Evolutionary conservation across 257 asterid genomes (phyloP), one percentile per base, ranked within the genome.

Genomic region (Przewalskia tangutica): DNA sequence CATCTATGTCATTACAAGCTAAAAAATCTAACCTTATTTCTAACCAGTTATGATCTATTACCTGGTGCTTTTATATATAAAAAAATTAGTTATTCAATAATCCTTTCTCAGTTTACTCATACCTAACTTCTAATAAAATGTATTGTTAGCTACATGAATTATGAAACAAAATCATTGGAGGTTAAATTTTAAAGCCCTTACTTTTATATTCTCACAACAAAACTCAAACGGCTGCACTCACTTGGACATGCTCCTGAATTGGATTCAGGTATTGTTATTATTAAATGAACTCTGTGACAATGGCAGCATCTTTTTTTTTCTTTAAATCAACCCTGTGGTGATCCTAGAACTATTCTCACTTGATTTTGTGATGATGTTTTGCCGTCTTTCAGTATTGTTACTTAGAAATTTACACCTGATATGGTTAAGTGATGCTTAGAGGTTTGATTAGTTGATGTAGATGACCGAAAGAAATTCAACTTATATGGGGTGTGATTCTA

Each of bases 201-300:
- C 60, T 73, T 73, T 48, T 48, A 12, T 23, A 73, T 73, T 3
- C 77, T 68, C 62, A 73, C 0, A 14, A 50, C 92, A 91, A 62
- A 82, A 83, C 79, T 80, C 92, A 85, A 90, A 87, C 80, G 46
- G 89, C 84, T 84, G 84, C 79, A 86, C 90, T 55, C 91, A 84
- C 77, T 81, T 92, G 88, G 94, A 91, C 82, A 84, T 92, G 93
- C 97, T 95, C 83, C 92, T 95, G 79, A 65, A 90, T 84, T 95
- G 99, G 99, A 86, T 95, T 84, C 95, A 92, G 99, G 99, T 95
- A 87, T 81, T 64, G 17, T 59, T 82, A 48, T 78, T 64, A 34
- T 38, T 32, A 51, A 51, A 71, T 62, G 32, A 34, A 67, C 56
- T 81, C 18, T 50, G 62, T 58, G 54, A 53, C 53, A 48, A 32